Evolutionary conservation across 805 yeast genomes (phyloP), one percentile per base, ranked within the genome.

Genomic region (Yarrowia osloensis): DNA sequence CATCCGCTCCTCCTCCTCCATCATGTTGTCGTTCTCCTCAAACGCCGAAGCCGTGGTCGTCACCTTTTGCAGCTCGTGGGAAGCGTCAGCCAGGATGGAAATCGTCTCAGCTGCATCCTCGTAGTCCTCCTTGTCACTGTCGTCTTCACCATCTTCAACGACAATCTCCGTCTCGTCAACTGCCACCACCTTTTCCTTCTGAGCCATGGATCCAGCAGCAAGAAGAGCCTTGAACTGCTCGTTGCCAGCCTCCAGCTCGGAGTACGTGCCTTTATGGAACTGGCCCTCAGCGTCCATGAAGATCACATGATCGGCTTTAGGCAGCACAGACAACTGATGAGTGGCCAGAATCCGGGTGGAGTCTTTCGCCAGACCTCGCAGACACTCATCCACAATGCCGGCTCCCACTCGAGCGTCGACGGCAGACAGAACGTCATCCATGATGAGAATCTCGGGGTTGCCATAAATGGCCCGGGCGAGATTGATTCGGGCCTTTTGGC

Each of bases 361-460:
- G 21, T 77, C 76, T 46, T 78, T 77, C 68, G 91, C 74, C 29
- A 85, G 68, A 0, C 90, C 92, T 69, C 83, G 70, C 50, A 91
- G 75, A 76, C 97, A 91, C 46, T 85, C 79, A 33, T 85, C 84
- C 83, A 91, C 84, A 62, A 91, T 88, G 71, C 87, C 90, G 66
- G 84, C 85, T 17, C 96, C 95, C 26, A 91, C 96, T 72, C 89
- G 85, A 12, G 96, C 90, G 78, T 91, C 97, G 17, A 91, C 96
- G 2, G 97, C 97, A 79, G 91, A 86, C 68, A 91, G 79, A 9
- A 90, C 92, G 75, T 91, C 97, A 74, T 91, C 97, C 67, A 91
- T 77, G 57, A 91, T 75, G 15, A 89, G 79, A 44, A 89, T 84
- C 69, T 89, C 91, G 21, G 83, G 80, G 44, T 84, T 81, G 22